Base-by-base conservation (phyloP, 73 alveolate species). In the Loxodes magnus region DNA sequence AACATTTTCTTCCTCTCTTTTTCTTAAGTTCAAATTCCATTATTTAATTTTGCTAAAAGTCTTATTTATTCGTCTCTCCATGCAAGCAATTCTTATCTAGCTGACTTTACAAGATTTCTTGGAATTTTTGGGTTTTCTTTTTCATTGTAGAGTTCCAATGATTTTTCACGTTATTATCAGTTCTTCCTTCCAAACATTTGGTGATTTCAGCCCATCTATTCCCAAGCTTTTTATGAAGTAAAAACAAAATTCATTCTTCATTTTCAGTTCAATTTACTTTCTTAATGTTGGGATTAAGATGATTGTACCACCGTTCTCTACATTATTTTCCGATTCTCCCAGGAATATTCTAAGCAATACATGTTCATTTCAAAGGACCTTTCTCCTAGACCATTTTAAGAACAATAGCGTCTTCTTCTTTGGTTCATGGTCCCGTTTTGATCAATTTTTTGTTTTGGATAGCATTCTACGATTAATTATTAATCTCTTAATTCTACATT, bases 361-460 rank as follows among this genome's bases (percentile, higher is more conserved):
- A 55, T 0, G 56, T 9, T 76, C 80, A 69, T 55, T 69, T 56
- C 56, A 58, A 66, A 0, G 83, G 64, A 0, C 83, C 83, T 12
- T 9, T 55, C 60, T 69, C 60, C 48, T 69, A 66, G 23, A 69
- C 83, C 38, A 69, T 55, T 2, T 37, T 26, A 9, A 69, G 56
- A n/a, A 69, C 36, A 28, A 37, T 69, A 39, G 56, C 71, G 35
- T 70, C 84, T 51, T 68, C 82, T 34, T 68, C 79, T 19, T 68
- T 75, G n/a, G 70, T 63, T 71, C 84, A 70, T 5, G 84, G 70
- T 28, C 84, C 84, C 36, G 54, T 67, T 21, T 56, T 67, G 41
- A 31, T n/a, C n/a, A n/a, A n/a, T n/a, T n/a, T n/a, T n/a, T n/a
- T n/a, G n/a, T n/a, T n/a, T n/a, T n/a, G n/a, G n/a, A n/a, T n/a